Evolutionary conservation across 2,329 filamentous ascomycete species (phyloP).

Genomic region (Didymella exigua): DNA sequence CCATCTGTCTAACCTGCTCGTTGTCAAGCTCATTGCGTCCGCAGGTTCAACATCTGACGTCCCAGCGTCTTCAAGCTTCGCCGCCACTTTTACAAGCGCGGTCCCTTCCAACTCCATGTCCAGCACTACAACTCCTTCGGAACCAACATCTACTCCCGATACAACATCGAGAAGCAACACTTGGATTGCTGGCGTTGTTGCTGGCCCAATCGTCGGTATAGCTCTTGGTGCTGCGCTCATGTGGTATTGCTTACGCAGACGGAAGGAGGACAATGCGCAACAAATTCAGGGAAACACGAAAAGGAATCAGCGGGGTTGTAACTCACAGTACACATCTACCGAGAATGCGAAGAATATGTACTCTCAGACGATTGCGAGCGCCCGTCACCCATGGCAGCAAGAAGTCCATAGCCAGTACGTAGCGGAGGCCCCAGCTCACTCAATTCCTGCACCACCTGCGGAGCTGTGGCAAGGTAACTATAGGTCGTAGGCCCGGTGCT

Average conservation of each 20-base stretch:
- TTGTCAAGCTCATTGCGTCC: slow-evolving; percentile 3
- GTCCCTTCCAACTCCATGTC: not conserved
- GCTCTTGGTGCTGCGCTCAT: slow-evolving; percentile 17
- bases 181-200: slow-evolving; percentile 23
- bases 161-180: slow-evolving; percentile 13
- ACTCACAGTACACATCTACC: no score
- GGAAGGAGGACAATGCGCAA: no score
- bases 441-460: no score
- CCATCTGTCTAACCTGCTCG: not conserved
- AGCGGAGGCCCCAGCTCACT: no score
- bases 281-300: no score
- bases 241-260: slow-evolving; percentile 15
- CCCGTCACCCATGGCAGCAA: no score
- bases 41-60: slow-evolving; percentile 9
- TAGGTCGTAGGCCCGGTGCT: no score
- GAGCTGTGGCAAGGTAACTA: no score
- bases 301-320: no score
- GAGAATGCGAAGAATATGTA: no score
- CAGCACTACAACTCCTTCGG: not conserved
- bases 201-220: slow-evolving; percentile 18
- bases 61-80: slow-evolving; percentile 9
- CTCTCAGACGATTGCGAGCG: no score
- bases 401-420: no score
- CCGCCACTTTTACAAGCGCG: slow-evolving; percentile 2
- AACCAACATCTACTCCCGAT: not conserved